Conservation (phyloP, 2,329 filamentous ascomycete species). For the Lachnellula hyalina region DNA sequence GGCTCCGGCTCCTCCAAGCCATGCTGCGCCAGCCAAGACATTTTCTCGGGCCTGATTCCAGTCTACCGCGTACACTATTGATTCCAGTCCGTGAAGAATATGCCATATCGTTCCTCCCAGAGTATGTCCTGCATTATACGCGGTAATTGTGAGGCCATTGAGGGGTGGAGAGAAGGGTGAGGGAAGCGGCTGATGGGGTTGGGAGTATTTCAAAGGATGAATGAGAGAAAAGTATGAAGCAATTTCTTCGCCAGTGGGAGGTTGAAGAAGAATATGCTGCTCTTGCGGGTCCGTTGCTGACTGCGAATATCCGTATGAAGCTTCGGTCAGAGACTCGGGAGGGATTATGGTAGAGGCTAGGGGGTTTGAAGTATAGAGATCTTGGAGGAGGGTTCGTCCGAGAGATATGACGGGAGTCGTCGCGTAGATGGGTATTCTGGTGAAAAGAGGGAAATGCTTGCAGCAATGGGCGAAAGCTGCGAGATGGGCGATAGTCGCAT, state of each 20-base stretch:
- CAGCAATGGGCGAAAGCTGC: conserved; percentile 95
- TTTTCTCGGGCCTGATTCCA: conserved; percentile 99
- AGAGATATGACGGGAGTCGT: conserved; percentile 91
- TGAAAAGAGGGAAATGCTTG: conserved; percentile 90
- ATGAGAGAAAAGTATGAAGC: conserved; percentile 87
- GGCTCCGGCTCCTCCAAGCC: conserved; percentile 76
- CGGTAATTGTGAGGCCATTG: conserved; percentile 88
- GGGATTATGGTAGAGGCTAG: conserved; percentile 82
- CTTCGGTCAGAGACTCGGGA: conserved; percentile 63
- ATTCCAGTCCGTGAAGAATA: conserved; percentile 93
- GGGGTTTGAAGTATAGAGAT: conserved; percentile 85
- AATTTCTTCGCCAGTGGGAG: conserved; percentile 83
- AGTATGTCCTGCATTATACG: conserved; percentile 94
- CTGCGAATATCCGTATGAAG: conserved; percentile 50
- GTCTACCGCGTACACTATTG: conserved; percentile 94
- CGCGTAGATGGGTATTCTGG: conserved; percentile 88
- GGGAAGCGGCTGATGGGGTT: conserved; percentile 83
- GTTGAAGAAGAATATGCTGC: conserved; percentile 50
- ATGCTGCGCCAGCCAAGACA: conserved; percentile 87
- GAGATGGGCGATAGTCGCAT: conserved; percentile 86
- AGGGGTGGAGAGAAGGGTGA: conserved; percentile 85
- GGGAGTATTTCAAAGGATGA: conserved; percentile 91
- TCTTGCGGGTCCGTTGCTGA: conserved; percentile 45
- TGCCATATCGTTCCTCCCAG: conserved; percentile 98
- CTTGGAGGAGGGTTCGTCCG: conserved; percentile 83